Base-by-base conservation (phyloP, 768 basidiomycete species). In the Cystoderma amianthinum region DNA sequence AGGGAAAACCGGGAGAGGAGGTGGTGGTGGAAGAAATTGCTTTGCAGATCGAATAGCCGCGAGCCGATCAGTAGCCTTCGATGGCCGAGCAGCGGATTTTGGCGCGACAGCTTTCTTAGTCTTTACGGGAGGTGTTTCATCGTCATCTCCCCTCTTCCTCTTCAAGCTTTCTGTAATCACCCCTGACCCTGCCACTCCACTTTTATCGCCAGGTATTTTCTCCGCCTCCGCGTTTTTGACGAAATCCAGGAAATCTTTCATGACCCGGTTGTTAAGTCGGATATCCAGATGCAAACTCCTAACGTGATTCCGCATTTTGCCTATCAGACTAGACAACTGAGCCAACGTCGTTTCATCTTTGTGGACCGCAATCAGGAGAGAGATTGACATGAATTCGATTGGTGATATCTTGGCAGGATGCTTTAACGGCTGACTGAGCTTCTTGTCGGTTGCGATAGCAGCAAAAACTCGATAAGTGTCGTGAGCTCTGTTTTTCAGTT, bases 341-440 rank as follows among this genome's bases (percentile, higher is more conserved):
- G 45, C 46, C 45, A 63, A 30, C 2, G 62, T 53, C 42, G 74
- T 48, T 9, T 39, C 53, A 11, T 64, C 58, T 57, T 68, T 76
- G 41, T 71, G 63, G n/a, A 66, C 55, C 10, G 69, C 67, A 12
- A 86, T 71, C 16, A 87, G 56, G 3, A 83, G 49, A 16, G 64
- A 65, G 36, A 76, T 71, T 47, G 71, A 61, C 36, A 84, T 66
- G 46, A 89, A 77, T 55, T 89, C 86, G 30, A 85, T 63, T 0
- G 86, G 86, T 0, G 84, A 69, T 1, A 87, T 65, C 28, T 78
- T 79, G 47, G 64, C 60, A 34, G 49, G 25, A 56, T 46, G 57
- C 55, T 61, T 54, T 53, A 82, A 72, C 16, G 60, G 44, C 5
- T 49, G 41, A n/a, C 50, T 61, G 15, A 63, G 48, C 5, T 64